Evolutionary conservation across 2,329 filamentous ascomycete species (phyloP), one percentile per base, ranked within the genome.

Genomic region (Penicillium brasilianum): DNA sequence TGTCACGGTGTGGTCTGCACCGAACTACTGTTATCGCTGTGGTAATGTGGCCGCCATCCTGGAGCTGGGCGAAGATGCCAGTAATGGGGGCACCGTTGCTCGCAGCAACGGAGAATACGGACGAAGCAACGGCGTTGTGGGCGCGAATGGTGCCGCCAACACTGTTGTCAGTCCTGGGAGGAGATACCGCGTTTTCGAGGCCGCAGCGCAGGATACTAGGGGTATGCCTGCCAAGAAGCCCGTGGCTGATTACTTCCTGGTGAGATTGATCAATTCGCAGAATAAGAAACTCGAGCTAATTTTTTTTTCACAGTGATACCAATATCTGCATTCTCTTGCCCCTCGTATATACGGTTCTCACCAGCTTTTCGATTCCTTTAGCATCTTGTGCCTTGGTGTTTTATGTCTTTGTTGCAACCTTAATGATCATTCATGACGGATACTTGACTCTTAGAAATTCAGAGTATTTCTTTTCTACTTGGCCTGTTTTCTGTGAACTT

Each of bases 161-260:
- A 75, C 83, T 39, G 77, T 82, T 37, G 72, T 81, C 46, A 93
- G 93, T 1, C 95, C 95, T 0, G 95, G 93, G 3, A 85, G 95
- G 71, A 84, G 95, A 68, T 99, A 99, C 79, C 84, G 94, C 37
- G 94, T 99, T 10, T 99, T 99, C 75, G 93, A 98, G 72, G 95
- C 95, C 0, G 95, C 95, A 57, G 93, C 95, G 55, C 95, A 99
- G 80, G 95, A 98, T 77, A 93, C 90, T 1, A 86, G 95, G 70
- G 95, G 95, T 4, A 99, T 99, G 95, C 95, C 95, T 61, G 95
- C 95, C 3, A 99, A 99, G 85, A 98, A 98, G 79, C 95, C 95
- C 3, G 92, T 97, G 56, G 93, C 93, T 14, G 94, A 98, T 80
- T 99, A 98, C 82, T 99, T 99, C 78, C 82, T 99, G 78, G 78